Evolutionary conservation across 345 rosid genomes (phyloP), one percentile per base, ranked within the genome.

Genomic region (Kernera saxatilis): DNA sequence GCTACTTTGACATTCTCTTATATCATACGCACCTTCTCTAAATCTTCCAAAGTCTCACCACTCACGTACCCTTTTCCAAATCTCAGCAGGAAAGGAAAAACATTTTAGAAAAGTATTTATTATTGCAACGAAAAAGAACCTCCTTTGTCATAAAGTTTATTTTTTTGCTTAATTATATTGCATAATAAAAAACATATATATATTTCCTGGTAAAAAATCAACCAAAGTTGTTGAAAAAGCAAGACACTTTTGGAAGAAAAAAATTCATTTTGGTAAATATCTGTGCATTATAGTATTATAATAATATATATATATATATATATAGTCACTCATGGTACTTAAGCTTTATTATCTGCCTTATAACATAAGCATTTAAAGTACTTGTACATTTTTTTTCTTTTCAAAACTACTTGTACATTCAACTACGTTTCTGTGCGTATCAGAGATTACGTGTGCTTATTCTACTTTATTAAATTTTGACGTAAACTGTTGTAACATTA

Each of bases 381-480:
- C 68, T 59, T 67, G 78, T 74, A 59, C 78, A 67, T 50, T 59
- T n/a, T n/a, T n/a, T n/a, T n/a, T n/a, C n/a, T n/a, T n/a, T n/a
- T n/a, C n/a, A n/a, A 67, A 67, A 67, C 69, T 74, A 74, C 68
- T 59, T 67, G 78, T 74, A 59, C 78, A 67, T 50, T 59, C 73
- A 67, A 74, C 73, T 67, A 74, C 78, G 78, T 67, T 61, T 75
- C 74, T 52, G 64, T 61, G 58, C 44, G 57, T 51, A 67, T 54
- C 74, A 75, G 69, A 75, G 78, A 64, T 84, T 88, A 70, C 88
- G 85, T 84, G 88, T 80, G 82, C 78, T 33, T 80, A 46, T 78
- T 78, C 82, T 77, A 80, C 79, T 65, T 75, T 77, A 54, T 52
- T 49, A 33, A 46, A 62, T 74, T 65, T 75, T 68, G 74, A 68